phyloP scores from a whole-genome alignment of 441 rosid species.

The Adansonia madagascariensis region DNA sequence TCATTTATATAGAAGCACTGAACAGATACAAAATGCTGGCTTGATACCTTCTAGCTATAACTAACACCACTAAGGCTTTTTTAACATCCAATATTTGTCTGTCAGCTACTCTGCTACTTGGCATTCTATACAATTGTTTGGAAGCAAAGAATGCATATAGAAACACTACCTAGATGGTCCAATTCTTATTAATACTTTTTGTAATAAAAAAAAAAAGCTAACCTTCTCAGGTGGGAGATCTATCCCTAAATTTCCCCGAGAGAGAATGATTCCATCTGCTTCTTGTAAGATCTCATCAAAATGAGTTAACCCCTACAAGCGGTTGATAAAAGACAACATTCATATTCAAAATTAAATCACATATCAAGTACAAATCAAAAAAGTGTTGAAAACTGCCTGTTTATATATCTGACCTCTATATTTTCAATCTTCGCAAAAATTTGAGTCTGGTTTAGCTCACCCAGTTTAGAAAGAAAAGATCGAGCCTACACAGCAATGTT shows the following conservation, averaged over 20 bases:
- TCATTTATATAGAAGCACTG: not conserved
- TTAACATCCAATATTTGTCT: not conserved
- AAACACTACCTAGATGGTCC: not conserved
- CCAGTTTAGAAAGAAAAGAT: slow-evolving; percentile 47
- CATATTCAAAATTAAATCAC: slow-evolving; percentile 21
- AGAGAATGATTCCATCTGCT: slow-evolving; percentile 61
- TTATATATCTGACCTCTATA: slow-evolving; percentile 44
- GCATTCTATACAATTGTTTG: not conserved
- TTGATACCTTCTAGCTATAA: slow-evolving; percentile 3
- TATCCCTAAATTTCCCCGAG: slow-evolving; percentile 64
- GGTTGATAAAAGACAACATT: slow-evolving; percentile 11
- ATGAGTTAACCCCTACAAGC: slow-evolving; percentile 51
- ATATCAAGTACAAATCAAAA: not conserved
- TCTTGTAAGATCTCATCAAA: slow-evolving; percentile 66
- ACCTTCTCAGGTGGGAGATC: slow-evolving; percentile 73
- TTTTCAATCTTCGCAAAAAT: slow-evolving; percentile 63
- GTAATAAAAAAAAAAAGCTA: slow-evolving; percentile 9
- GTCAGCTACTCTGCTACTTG: not conserved
- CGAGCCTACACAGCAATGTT: slow-evolving; percentile 48
- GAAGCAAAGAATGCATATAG: not conserved
- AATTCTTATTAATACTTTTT: not conserved
- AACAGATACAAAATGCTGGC: not conserved
- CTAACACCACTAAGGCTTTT: slow-evolving; percentile 1
- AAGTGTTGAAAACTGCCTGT: not conserved
- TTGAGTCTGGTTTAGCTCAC: slow-evolving; percentile 53